phyloP scores from a whole-genome alignment of 257 asterid genomes.

The Verbascum thapsus region DNA sequence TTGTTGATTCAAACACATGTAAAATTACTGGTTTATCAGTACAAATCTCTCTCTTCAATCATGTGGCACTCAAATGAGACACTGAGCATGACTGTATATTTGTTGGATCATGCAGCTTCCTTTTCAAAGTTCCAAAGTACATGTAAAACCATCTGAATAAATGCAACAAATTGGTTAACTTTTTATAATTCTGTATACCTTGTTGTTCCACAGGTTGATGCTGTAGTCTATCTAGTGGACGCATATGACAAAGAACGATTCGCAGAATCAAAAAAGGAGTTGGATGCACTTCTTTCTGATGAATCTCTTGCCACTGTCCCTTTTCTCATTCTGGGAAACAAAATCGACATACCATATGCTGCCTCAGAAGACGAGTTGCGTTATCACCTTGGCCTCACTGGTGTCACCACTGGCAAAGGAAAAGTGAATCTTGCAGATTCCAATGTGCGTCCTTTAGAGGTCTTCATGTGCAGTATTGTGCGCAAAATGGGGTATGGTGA shows the following conservation, averaged over 20 bases:
- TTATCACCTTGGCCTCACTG: conserved; percentile 49
- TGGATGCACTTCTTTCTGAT: conserved; percentile 52
- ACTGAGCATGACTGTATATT: not conserved
- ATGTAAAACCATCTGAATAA: not conserved
- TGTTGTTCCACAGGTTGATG: conserved; percentile 45
- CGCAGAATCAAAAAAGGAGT: conserved; percentile 54
- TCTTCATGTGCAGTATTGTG: conserved; percentile 61
- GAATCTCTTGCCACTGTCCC: conserved; percentile 49
- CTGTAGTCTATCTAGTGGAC: conserved; percentile 57
- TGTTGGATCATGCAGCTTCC: not conserved
- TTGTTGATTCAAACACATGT: too few species aligned
- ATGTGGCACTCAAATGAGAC: not conserved
- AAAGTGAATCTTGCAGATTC: conserved; percentile 49
- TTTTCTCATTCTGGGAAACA: conserved; percentile 50
- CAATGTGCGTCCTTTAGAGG: conserved; percentile 50
- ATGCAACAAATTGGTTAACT: not conserved
- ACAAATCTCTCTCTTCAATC: not conserved
- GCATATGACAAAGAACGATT: conserved; percentile 54
- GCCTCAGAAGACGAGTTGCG: conserved; percentile 57
- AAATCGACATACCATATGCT: conserved; percentile 49
- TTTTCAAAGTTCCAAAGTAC: not conserved
- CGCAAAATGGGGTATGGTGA: conserved; percentile 61
- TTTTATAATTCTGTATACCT: not conserved
- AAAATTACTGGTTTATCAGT: too few species aligned
- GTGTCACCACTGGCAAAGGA: conserved; percentile 53